phyloP scores from a whole-genome alignment of 805 yeast species.

The Lipomyces mesembrius region DNA sequence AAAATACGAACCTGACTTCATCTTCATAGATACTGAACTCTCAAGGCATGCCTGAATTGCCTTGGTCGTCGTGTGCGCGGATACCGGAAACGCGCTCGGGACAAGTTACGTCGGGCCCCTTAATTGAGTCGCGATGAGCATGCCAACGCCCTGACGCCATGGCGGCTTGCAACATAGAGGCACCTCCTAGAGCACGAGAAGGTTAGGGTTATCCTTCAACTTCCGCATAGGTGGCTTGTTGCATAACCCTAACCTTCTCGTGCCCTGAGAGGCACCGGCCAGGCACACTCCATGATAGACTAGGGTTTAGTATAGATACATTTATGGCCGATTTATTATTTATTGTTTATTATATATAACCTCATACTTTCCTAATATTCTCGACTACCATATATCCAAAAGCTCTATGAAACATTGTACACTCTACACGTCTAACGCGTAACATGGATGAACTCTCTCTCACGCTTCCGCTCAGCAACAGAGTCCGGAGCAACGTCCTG shows the following conservation, averaged over 20 bases:
- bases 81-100: neutral
- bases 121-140: neutral
- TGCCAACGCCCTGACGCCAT: neutral
- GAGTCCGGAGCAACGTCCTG: constrained; percentile 35
- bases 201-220: too few species aligned
- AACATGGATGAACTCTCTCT: constrained; percentile 33
- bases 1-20: constrained; percentile 1
- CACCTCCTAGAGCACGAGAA: too few species aligned
- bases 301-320: neutral
- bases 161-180: neutral
- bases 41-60: neutral
- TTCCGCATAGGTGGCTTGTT: too few species aligned
- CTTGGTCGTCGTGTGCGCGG: neutral
- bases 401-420: neutral
- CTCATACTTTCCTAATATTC: neutral
- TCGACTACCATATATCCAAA: neutral
- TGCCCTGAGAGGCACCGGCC: too few species aligned
- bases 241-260: too few species aligned
- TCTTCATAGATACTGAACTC: neutral
- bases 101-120: neutral
- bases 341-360: neutral
- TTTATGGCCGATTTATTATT: neutral
- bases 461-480: constrained; percentile 30
- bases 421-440: constrained; percentile 17
- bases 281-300: neutral